A percentile compares a stretch with the other conserved stretches of the same genome.
Evolutionary conservation across 2,329 filamentous ascomycete genomes (phyloP).

Genomic region (Fragosphaeria purpurea): DNA sequence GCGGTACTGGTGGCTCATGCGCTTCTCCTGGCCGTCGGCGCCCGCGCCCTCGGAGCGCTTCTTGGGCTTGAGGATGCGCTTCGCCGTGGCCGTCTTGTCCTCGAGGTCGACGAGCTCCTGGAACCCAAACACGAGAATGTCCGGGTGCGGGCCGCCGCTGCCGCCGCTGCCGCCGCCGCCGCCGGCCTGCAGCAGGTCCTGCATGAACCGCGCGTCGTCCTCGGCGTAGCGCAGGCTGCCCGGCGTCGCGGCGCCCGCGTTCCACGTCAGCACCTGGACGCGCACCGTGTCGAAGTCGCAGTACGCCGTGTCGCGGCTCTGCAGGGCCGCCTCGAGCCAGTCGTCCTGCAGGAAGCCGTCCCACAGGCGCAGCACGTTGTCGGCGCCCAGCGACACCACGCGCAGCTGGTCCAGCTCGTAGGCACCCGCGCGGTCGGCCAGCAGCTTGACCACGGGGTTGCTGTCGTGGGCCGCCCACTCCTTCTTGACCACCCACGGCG

Average conservation of each 20-base stretch:
- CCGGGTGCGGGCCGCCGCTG: constrained; percentile 36
- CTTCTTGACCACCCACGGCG: constrained; percentile 86
- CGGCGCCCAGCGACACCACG: constrained; percentile 76
- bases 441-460: constrained; percentile 66
- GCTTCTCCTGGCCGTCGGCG: constrained; percentile 57
- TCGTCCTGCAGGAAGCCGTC: constrained; percentile 89
- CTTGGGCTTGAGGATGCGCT: constrained; percentile 83
- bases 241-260: constrained; percentile 92
- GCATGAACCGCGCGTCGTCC: constrained; percentile 67
- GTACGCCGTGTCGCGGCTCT: constrained; percentile 68
- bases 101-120: constrained; percentile 97
- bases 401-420: constrained; percentile 80
- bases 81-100: constrained; percentile 95
- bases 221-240: constrained; percentile 62
- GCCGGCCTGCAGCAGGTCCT: constrained; percentile 65
- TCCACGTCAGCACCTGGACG: constrained; percentile 84
- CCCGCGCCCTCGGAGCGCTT: constrained; percentile 55
- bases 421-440: constrained; percentile 69
- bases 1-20: constrained; percentile 95
- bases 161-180: constrained; percentile 32
- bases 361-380: constrained; percentile 78
- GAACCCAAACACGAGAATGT: constrained; percentile 92
- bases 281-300: constrained; percentile 77
- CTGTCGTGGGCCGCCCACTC: constrained; percentile 83
- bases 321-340: constrained; percentile 88